Evolutionary conservation across 345 rosid species (phyloP).

Genomic region (Erucastrum elatum): DNA sequence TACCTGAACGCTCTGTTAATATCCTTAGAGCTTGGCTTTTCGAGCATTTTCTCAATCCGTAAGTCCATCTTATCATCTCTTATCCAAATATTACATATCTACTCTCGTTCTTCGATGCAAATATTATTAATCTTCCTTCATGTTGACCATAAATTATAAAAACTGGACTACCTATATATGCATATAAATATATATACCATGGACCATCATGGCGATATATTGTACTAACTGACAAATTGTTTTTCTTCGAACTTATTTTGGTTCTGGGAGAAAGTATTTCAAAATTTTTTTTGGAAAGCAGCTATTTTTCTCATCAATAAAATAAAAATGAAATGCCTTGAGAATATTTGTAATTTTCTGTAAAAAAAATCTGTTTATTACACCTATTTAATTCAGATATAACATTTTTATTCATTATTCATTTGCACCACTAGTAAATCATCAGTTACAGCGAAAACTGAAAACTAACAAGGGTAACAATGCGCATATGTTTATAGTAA

Average conservation of each 20-base stretch:
- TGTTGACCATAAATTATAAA: background rate
- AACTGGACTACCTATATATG: background rate
- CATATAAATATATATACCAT: background rate
- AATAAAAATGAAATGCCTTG: background rate
- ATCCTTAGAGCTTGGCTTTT: conserved; percentile 97
- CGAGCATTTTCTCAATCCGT: conserved; percentile 99
- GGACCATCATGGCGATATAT: background rate
- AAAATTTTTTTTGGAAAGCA: background rate
- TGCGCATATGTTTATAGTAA: background rate
- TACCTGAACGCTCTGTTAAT: conserved; percentile 93
- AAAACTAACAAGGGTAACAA: background rate
- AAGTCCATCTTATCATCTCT: conserved; percentile 35
- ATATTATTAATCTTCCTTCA: background rate
- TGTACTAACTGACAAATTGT: background rate
- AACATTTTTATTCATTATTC: too few relatives aligned
- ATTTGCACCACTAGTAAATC: background rate
- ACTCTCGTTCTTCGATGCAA: background rate
- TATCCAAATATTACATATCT: background rate
- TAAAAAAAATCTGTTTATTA: background rate
- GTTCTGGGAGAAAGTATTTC: background rate
- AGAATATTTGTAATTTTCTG: background rate
- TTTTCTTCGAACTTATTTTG: background rate
- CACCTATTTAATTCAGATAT: background rate
- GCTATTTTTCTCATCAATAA: background rate
- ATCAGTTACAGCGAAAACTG: background rate